These are phyloP conservation scores for Xylaria castorea DNA, from an alignment of 495 filamentous ascomycete species.

Conservation along the genomic window DNA sequence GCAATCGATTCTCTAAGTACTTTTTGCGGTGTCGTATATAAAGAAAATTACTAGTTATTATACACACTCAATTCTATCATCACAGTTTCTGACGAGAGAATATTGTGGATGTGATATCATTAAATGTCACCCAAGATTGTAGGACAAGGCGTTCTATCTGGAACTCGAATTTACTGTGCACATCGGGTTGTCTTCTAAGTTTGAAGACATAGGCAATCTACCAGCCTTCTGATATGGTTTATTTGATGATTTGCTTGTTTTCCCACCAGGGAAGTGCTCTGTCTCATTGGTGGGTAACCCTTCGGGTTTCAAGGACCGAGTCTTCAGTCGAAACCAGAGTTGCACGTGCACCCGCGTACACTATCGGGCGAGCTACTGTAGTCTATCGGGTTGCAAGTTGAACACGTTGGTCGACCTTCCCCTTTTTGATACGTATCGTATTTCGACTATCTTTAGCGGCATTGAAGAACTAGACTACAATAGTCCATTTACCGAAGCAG, in stretches of 20 bases:
- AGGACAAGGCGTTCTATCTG: background rate
- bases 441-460: background rate
- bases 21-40: background rate
- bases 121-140: background rate
- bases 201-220: background rate
- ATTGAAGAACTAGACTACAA: background rate
- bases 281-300: background rate
- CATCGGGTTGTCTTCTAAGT: background rate
- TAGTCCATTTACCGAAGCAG: background rate
- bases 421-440: background rate
- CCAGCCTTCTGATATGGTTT: background rate
- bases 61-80: background rate
- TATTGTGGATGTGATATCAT: background rate
- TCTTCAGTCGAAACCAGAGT: background rate
- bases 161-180: background rate
- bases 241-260: background rate
- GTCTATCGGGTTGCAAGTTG: background rate
- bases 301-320: background rate
- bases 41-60: background rate
- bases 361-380: background rate
- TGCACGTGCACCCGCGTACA: background rate
- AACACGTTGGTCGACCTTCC: slow-evolving; percentile 1
- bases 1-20: background rate
- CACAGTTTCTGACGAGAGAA: background rate
- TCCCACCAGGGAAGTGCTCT: background rate